Percentiles rank a stretch among this genome's conserved stretches.
Evolutionary conservation across 1,139 yeast species (phyloP).

Genomic region (Yamadazyma songkhlaensis): DNA sequence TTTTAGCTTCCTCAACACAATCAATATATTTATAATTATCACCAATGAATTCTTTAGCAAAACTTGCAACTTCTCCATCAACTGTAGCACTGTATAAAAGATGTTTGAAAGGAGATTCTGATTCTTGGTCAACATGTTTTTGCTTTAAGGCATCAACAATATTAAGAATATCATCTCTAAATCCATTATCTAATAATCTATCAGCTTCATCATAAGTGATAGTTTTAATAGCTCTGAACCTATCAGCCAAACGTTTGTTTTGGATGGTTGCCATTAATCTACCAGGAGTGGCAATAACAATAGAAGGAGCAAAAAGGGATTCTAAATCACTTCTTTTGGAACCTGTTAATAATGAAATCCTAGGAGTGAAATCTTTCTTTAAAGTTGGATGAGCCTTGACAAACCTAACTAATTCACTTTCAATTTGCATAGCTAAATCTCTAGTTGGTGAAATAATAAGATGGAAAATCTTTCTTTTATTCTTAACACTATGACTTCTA

Average conservation of each 20-base stretch:
- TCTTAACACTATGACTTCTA: constrained; percentile 12
- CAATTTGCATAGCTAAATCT: constrained; percentile 85
- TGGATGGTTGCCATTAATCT: constrained; percentile 65
- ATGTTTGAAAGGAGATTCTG: constrained; percentile 48
- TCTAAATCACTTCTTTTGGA: constrained; percentile 29
- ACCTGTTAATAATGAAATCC: constrained; percentile 35
- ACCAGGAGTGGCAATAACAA: constrained; percentile 91
- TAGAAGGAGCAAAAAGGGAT: constrained; percentile 28
- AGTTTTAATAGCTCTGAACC: constrained; percentile 55
- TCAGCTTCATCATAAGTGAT: constrained; percentile 90
- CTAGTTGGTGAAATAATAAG: constrained; percentile 87
- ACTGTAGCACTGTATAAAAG: constrained; percentile 87
- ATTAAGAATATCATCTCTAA: constrained; percentile 57
- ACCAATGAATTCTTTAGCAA: constrained; percentile 68
- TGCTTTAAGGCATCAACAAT: constrained; percentile 50
- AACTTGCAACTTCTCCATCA: constrained; percentile 58
- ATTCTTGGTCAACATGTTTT: constrained; percentile 16
- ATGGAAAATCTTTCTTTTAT: constrained; percentile 45
- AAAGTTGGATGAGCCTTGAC: constrained; percentile 18
- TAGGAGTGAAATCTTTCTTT: constrained; percentile 21
- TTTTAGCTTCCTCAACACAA: constrained; percentile 72
- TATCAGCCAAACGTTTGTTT: constrained; percentile 39
- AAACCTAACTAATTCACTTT: constrained; percentile 48
- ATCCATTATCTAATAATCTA: constrained; percentile 74
- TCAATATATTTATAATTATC: constrained; percentile 65